These are phyloP conservation scores for Kuraishia cidri DNA, from an alignment of 805 yeast genomes.

Conservation along the genomic window DNA sequence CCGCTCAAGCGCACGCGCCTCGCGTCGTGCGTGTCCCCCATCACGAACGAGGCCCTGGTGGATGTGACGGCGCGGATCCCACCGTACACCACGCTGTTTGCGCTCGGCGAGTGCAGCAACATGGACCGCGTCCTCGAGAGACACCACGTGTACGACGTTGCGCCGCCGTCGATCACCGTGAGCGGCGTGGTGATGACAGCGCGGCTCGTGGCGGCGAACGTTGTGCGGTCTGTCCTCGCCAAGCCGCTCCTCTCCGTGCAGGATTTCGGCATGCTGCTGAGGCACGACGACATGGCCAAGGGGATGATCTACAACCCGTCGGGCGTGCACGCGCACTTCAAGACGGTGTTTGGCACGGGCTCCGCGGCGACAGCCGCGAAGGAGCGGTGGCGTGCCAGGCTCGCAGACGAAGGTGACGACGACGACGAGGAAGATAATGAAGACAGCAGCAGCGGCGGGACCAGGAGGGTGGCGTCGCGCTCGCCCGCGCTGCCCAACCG, in stretches of 20 bases:
- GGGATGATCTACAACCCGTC: slow-evolving; percentile 5
- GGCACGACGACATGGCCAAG: slow-evolving; percentile 2
- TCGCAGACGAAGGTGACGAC: too few species aligned
- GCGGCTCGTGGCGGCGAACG: slow-evolving; percentile 6
- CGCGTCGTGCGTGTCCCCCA: slow-evolving; percentile 3
- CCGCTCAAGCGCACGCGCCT: slow-evolving; percentile 3
- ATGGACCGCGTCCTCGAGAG: slow-evolving; percentile 4
- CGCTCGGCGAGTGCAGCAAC: slow-evolving; percentile 6
- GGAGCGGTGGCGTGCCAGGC: too few species aligned
- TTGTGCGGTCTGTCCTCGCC: slow-evolving; percentile 1
- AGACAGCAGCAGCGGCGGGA: too few species aligned
- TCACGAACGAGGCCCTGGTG: slow-evolving; percentile 4
- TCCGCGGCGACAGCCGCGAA: too few species aligned
- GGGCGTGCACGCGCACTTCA: too few species aligned
- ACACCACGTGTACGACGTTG: slow-evolving; percentile 3
- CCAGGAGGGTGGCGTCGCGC: too few species aligned
- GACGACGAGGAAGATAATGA: too few species aligned
- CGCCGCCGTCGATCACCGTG: slow-evolving; percentile 4
- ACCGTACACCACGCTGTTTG: slow-evolving; percentile 1
- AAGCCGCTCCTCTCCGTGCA: slow-evolving; percentile 2
- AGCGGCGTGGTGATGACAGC: slow-evolving; percentile 5
- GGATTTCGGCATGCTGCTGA: slow-evolving; percentile 3
- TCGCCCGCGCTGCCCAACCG: not conserved
- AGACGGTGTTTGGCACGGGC: too few species aligned
- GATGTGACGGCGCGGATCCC: slow-evolving; percentile 2